A percentile compares a stretch with the other conserved stretches of the same genome.
Conservation (phyloP, 2,329 filamentous ascomycete genomes). For the Pleoardoris graminearum region DNA sequence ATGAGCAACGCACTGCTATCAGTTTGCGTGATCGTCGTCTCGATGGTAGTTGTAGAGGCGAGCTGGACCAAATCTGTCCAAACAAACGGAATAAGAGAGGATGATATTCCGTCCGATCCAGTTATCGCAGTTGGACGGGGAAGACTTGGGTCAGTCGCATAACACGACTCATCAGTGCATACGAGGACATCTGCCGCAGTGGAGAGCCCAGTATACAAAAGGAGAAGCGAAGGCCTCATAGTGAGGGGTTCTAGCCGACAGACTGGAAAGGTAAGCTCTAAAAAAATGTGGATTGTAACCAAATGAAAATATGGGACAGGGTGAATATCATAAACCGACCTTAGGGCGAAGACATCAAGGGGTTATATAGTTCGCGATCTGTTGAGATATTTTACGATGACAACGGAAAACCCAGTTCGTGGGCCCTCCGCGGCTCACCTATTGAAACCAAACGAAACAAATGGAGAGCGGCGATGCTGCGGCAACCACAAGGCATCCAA, state of each 20-base stretch:
- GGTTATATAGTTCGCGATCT: too few relatives aligned
- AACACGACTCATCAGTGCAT: slow-evolving; percentile 7
- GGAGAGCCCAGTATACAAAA: slow-evolving; percentile 1
- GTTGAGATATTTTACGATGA: too few relatives aligned
- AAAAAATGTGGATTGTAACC: background rate
- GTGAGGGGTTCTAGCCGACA: background rate
- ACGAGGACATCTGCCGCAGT: slow-evolving; percentile 2
- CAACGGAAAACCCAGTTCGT: too few relatives aligned
- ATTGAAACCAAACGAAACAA: too few relatives aligned
- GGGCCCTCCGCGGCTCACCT: too few relatives aligned
- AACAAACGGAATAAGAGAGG: slow-evolving; percentile 7
- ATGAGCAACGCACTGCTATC: slow-evolving; percentile 1
- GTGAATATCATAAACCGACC: too few relatives aligned
- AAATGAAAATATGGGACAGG: background rate
- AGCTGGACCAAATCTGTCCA: slow-evolving; percentile 7
- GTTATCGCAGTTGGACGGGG: background rate
- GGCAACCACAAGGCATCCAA: too few relatives aligned
- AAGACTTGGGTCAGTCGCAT: slow-evolving; percentile 6
- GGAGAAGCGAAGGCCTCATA: background rate
- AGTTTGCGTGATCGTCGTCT: slow-evolving; percentile 8
- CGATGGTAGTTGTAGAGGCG: slow-evolving; percentile 4
- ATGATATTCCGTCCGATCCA: slow-evolving; percentile 4
- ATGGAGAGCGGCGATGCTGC: too few relatives aligned
- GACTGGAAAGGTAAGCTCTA: background rate
- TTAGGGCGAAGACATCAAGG: too few relatives aligned